phyloP scores from a whole-genome alignment of 2,329 filamentous ascomycete species.

The Byssoonygena ceratinophila region DNA sequence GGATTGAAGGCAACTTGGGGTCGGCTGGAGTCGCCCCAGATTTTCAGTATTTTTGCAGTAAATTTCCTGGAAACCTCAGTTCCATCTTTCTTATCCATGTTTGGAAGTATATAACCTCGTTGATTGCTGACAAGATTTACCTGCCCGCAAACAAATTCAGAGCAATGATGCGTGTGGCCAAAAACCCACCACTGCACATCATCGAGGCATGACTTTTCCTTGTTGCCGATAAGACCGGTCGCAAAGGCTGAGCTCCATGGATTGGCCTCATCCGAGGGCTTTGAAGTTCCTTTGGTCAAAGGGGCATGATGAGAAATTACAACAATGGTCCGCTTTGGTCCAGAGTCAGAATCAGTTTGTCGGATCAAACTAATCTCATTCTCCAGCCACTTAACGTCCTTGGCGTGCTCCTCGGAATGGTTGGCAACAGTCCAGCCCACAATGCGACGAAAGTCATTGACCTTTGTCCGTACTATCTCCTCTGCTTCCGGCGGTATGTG shows the following conservation, averaged over 20 bases:
- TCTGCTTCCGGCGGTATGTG: slow-evolving; percentile 33
- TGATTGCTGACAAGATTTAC: slow-evolving; percentile 38
- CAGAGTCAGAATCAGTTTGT: slow-evolving; percentile 1
- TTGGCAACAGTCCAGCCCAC: slow-evolving; percentile 39
- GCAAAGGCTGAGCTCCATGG: slow-evolving; percentile 41
- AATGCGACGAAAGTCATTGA: slow-evolving; percentile 47
- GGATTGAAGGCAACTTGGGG: background rate
- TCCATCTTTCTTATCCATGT: background rate
- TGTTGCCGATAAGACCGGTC: slow-evolving; percentile 7
- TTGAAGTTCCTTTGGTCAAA: slow-evolving; percentile 37
- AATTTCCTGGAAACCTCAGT: background rate
- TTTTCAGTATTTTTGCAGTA: background rate
- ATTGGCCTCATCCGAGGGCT: slow-evolving; percentile 39
- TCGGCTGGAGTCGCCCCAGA: background rate
- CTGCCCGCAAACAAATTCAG: slow-evolving; percentile 29
- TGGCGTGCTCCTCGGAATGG: slow-evolving; percentile 41
- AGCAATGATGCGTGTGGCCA: slow-evolving; percentile 39
- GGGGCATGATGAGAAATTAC: slow-evolving; percentile 49
- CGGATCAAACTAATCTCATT: slow-evolving; percentile 24
- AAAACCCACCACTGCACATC: slow-evolving; percentile 32
- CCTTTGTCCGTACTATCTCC: slow-evolving; percentile 32
- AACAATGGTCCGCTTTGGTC: slow-evolving; percentile 26
- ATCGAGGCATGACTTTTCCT: slow-evolving; percentile 1
- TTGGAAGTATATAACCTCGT: slow-evolving; percentile 28
- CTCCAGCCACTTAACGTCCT: slow-evolving; percentile 43